Evolutionary conservation across 441 rosid species (phyloP), one percentile per base, ranked within the genome.

Genomic region (Erysimum pusillum): DNA sequence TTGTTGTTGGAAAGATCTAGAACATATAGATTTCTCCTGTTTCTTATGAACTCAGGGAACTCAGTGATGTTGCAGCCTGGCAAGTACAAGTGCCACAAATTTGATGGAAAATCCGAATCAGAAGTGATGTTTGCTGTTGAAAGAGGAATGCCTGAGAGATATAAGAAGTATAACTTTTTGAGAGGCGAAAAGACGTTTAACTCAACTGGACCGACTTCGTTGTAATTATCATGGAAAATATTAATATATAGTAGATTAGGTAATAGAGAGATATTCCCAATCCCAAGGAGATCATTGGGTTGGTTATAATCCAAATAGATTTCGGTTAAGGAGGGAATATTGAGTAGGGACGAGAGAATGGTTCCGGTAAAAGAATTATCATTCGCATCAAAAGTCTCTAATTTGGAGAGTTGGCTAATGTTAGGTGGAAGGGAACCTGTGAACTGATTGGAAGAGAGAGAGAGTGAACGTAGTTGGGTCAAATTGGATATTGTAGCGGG

Each of bases 361-460:
- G 17, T 17, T 54, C 59, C 59, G 0, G 0, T 25, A 13, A 54
- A 54, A 51, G 31, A 0, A 20, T 5, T 51, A 5, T 13, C 6
- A 22, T 49, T 1, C 2, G 2, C 34, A 12, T 0, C 0, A 13
- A 54, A 13, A 12, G 0, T 0, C 5, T 28, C 17, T 17, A 54
- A 2, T 13, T 54, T 54, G 59, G 59, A 54, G 36, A 54, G 9
- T 54, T 28, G 59, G 14, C 31, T 51, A 0, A 51, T 20, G 14
- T 4, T 20, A 4, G 14, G 14, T 51, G 56, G 56, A 51, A 54
- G 59, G 1, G 10, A 28, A 13, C 36, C 36, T 6, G 59, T 48
- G 10, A 54, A 54, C 36, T 54, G 59, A 13, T 54, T 54, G 9
- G 17, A 11, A 54, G 0, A 13, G 10, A 54, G 36, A 28, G 0